Evolutionary conservation across 1,284 basidiomycete genomes (phyloP), one percentile per base, ranked within the genome.

Genomic region (Trichosporon ovoides): DNA sequence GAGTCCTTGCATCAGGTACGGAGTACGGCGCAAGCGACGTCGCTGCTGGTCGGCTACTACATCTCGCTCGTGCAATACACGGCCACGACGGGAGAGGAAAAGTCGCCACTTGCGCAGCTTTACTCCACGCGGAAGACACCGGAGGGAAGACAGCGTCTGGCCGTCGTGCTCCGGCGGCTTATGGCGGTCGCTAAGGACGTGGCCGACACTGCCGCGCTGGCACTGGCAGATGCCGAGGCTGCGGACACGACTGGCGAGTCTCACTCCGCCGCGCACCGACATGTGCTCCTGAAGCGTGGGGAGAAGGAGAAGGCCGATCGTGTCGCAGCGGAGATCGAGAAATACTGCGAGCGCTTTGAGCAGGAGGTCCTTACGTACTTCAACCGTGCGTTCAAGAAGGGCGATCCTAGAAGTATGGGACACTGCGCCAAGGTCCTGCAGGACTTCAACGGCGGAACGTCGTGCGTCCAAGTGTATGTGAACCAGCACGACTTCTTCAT

Each of bases 401-500:
- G 94, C 34, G 96, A 99, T 72, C 96, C 96, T 0, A 94, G 94
- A 76, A 91, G 96, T 87, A 99, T 99, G 96, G 91, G 92, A 90
- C 96, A 98, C 73, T 98, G 95, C 71, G 95, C 96, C 1, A 90
- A 94, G 78, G 96, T 93, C 2, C 80, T 99, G 4, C 84, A 97
- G 46, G 95, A 97, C 72, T 99, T 99, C 80, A 99, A 99, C 68
- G 96, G 96, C 3, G 96, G 96, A 11, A 83, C 88, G 37, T 94
- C 91, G 5, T 98, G 95, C 72, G 90, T 98, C 6, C 94, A 98
- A 77, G 91, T 98, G 31, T 99, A 98, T 72, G 96, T 99, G 62
- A 99, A 98, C 70, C 96, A 98, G 76, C 96, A 98, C 72, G 96
- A 98, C 75, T 98, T 98, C 80, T 98, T 98, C 81, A 96, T 97